Evolutionary conservation across 257 asterid species (phyloP).

Genomic region (Gardenia jasminoides): DNA sequence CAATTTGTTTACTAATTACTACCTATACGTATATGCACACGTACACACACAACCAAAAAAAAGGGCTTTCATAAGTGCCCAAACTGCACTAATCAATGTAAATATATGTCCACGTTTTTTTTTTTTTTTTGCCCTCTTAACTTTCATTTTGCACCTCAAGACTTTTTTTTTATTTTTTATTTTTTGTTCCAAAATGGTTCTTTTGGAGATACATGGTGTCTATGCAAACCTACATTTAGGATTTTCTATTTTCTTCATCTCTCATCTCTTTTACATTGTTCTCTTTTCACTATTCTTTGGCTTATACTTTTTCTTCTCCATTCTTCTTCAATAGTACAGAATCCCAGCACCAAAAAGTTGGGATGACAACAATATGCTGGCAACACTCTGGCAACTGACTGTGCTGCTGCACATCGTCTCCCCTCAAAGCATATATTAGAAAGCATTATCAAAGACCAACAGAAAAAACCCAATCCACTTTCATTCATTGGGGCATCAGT

Average conservation of each 20-base stretch:
- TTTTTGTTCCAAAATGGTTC: background rate
- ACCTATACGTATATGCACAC: background rate
- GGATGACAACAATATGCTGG: background rate
- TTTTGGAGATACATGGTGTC: background rate
- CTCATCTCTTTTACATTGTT: background rate
- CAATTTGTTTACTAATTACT: background rate
- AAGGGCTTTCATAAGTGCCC: background rate
- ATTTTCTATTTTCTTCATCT: background rate
- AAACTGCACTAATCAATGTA: background rate
- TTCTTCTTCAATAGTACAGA: background rate
- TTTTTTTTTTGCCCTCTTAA: background rate
- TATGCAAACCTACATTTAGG: background rate
- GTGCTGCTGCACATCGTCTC: background rate
- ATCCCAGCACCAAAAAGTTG: background rate
- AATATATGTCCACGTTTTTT: background rate
- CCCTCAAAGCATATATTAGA: no score
- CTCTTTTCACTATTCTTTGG: background rate
- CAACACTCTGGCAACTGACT: background rate
- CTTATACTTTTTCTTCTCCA: background rate
- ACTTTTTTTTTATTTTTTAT: no score
- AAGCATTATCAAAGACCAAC: background rate
- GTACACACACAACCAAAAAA: background rate
- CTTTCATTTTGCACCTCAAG: constrained; percentile 1
- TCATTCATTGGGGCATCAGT: background rate
- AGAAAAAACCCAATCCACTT: background rate